Evolutionary conservation across 176 grass and related monocot species (phyloP), one percentile per base, ranked within the genome.

Genomic region (Tillandsia leiboldiana): DNA sequence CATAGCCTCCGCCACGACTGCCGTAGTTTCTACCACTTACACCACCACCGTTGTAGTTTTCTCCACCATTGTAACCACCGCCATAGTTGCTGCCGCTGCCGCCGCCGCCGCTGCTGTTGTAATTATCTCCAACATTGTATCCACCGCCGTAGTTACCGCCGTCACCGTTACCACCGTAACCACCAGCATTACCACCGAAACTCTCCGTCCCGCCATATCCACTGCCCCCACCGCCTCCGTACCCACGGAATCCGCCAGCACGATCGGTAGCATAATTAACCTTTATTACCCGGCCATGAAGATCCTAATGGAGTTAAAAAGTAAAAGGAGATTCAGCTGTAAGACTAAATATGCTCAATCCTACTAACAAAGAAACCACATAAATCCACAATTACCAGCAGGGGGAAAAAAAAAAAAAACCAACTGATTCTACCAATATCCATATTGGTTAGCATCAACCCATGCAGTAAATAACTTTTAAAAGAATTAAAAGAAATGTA

Each of bases 221-320:
- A 51, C 72, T 48, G 26, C 66, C 57, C 20, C 79, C 79, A 6
- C 64, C 22, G 2, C 62, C 62, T 12, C 83, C 77, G 51, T 71
- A 82, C 2, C 50, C 78, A 9, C 54, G 56, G 6, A 12, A 13
- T 0, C 63, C 78, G 2, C 77, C 75, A 17, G 80, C 50, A 49
- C 86, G 73, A 68, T 89, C 82, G 69, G 73, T 79, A 79, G 86
- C 86, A 84, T 82, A 89, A 66, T 77, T 82, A 64, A 89, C 86
- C 65, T 71, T 84, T 50, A 89, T 50, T 49, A 82, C 70, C 29
- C 86, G 78, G 65, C 86, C 86, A 26, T 84, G 78, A 79, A 89
- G 57, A 82, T 89, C 86, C 86, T 84, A 65, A 64, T 78, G 50
- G 12, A 78, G 53, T 49, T 20, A 70, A 53, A 68, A 53, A 50